A percentile compares a stretch with the other conserved stretches of the same genome.
phyloP scores from a whole-genome alignment of 2,329 filamentous ascomycete species.

The Pestalotiopsis fici region DNA sequence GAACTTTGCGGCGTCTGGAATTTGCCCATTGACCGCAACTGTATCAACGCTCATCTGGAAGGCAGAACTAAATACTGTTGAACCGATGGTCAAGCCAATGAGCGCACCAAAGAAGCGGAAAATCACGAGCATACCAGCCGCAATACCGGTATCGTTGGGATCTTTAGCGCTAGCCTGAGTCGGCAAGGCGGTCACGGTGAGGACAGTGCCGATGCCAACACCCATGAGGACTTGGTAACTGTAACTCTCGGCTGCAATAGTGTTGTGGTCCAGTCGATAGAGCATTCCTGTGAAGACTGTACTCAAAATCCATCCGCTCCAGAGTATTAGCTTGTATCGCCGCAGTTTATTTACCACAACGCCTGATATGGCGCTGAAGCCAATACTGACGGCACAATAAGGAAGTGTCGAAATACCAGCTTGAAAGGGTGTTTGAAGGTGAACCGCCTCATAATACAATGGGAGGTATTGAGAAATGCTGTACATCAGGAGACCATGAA shows the following conservation, averaged over 20 bases:
- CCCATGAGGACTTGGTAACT: constrained; percentile 29
- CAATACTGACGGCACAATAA: constrained; percentile 16
- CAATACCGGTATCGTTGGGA: constrained; percentile 35
- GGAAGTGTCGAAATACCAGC: constrained; percentile 28
- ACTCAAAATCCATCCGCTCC: constrained; percentile 21
- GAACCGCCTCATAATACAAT: constrained; percentile 33
- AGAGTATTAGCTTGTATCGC: constrained; percentile 20
- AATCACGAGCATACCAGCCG: constrained; percentile 30
- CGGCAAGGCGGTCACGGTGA: constrained; percentile 25
- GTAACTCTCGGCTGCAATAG: constrained; percentile 16
- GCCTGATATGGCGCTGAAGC: constrained; percentile 15
- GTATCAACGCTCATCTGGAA: constrained; percentile 17
- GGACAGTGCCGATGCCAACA: constrained; percentile 18
- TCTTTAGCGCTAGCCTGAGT: constrained; percentile 29
- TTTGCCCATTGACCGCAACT: constrained; percentile 14
- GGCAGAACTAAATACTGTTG: constrained; percentile 33
- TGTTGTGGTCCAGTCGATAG: constrained; percentile 14
- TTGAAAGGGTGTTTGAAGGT: constrained; percentile 24
- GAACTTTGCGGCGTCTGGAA: constrained; percentile 13
- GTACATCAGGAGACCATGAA: constrained; percentile 32
- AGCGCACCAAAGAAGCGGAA: constrained; percentile 38
- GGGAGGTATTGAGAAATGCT: constrained; percentile 30
- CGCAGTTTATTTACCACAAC: neutral
- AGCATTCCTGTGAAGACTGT: constrained; percentile 21
- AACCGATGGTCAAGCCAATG: constrained; percentile 33